These are phyloP conservation scores for Sporisorium reilianum DNA, from an alignment of 1,284 basidiomycete genomes.

Conservation along the genomic window DNA sequence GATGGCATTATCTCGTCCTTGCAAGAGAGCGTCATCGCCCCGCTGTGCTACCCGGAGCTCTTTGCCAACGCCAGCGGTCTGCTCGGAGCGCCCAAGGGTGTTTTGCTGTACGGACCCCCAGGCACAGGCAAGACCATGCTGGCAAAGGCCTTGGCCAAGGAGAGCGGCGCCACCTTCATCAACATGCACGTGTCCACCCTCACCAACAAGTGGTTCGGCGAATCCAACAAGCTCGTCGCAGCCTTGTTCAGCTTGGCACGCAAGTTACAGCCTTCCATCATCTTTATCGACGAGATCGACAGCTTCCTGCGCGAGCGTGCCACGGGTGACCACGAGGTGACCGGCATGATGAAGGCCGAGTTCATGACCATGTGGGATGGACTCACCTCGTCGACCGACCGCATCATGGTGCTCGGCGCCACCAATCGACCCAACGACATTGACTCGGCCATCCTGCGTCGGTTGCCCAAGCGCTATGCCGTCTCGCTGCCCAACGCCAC, in stretches of 20 bases:
- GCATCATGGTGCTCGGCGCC: constrained; percentile 93
- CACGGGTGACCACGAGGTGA: constrained; percentile 94
- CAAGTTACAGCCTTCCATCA: constrained; percentile 81
- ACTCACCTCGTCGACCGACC: constrained; percentile 80
- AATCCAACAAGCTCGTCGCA: constrained; percentile 93
- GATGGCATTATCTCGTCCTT: constrained; percentile 91
- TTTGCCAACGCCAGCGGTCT: constrained; percentile 77
- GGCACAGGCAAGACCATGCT: constrained; percentile 71
- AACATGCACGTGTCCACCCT: constrained; percentile 73
- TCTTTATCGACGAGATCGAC: constrained; percentile 86
- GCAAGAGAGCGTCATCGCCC: constrained; percentile 95
- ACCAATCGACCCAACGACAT: constrained; percentile 97
- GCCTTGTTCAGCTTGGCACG: constrained; percentile 82
- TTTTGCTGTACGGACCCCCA: constrained; percentile 71
- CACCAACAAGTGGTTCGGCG: constrained; percentile 86
- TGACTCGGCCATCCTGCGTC: constrained; percentile 90
- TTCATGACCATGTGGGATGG: constrained; percentile 99
- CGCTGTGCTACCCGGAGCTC: constrained; percentile 89
- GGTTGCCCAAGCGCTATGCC: constrained; percentile 98
- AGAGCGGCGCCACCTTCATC: constrained; percentile 92
- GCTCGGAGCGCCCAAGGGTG: constrained; percentile 74
- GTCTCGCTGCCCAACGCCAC: constrained; percentile 83
- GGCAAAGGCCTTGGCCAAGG: constrained; percentile 74
- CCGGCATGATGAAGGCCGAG: constrained; percentile 99
- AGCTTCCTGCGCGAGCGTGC: constrained; percentile 88